Conservation (phyloP, 2,329 filamentous ascomycete genomes). For the Arthroderma sp. region DNA sequence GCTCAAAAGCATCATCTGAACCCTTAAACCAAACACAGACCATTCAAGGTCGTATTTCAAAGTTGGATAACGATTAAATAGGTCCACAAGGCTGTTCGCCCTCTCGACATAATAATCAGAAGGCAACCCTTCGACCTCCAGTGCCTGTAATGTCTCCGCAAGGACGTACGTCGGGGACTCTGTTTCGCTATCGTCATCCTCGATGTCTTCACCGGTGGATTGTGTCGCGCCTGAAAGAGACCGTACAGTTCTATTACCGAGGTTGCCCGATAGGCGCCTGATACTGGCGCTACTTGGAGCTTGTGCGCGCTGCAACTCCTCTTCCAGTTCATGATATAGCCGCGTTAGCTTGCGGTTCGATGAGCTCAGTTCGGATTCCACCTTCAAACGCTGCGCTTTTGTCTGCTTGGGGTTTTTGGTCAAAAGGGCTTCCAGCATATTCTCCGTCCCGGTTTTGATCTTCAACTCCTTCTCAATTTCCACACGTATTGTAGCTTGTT, state of each 20-base stretch:
- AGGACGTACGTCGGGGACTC: slow-evolving; percentile 89
- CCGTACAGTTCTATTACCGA: slow-evolving; percentile 42
- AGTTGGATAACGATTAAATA: slow-evolving; percentile 87
- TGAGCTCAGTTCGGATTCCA: slow-evolving; percentile 79
- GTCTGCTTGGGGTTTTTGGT: slow-evolving; percentile 91
- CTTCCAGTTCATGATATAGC: slow-evolving; percentile 45
- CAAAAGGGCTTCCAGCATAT: slow-evolving; percentile 88
- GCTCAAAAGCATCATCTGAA: slow-evolving; percentile 91
- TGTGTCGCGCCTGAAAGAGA: slow-evolving; percentile 33
- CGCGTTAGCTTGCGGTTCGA: slow-evolving; percentile 61
- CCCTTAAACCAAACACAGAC: slow-evolving; percentile 83
- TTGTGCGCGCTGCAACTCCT: slow-evolving; percentile 46
- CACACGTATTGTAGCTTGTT: slow-evolving; percentile 63
- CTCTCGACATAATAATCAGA: slow-evolving; percentile 92
- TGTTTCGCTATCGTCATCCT: slow-evolving; percentile 51
- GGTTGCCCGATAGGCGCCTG: slow-evolving; percentile 44
- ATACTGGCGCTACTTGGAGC: slow-evolving; percentile 16
- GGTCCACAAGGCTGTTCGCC: slow-evolving; percentile 81
- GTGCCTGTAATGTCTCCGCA: slow-evolving; percentile 74
- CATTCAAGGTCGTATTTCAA: slow-evolving; percentile 95
- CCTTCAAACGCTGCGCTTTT: slow-evolving; percentile 65
- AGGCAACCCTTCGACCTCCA: slow-evolving; percentile 76
- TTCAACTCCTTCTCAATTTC: slow-evolving; percentile 90
- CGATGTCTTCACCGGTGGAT: slow-evolving; percentile 27
- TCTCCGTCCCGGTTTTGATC: slow-evolving; percentile 95